Evolutionary conservation across 176 grass and related monocot species (phyloP), one percentile per base, ranked within the genome.

Genomic region (Carex littledalei): DNA sequence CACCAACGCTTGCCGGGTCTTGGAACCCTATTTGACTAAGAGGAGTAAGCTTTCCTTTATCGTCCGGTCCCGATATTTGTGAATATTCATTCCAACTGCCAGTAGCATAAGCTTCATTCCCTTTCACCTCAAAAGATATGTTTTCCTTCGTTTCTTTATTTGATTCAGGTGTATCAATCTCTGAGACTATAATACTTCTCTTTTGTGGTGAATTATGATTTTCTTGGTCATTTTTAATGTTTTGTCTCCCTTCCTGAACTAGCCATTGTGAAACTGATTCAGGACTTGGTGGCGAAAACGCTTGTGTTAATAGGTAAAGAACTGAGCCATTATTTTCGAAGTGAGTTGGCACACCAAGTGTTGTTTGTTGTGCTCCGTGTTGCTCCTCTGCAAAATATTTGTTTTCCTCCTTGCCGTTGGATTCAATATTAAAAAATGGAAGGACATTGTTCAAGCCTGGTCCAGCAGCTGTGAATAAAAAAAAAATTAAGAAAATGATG

Each of bases 261-360:
- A 98, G 87, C 95, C 92, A 94, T 52, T 91, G 72, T 43, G 55
- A 67, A 76, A 98, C 91, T 83, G 91, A 72, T 68, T 89, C 85
- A 45, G 82, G 81, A 81, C 90, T 91, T 89, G 95, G 95, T 26
- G 95, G 92, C 49, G 80, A 93, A 80, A 84, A 85, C 84, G 86
- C 92, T 85, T 82, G 88, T 7, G 91, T 98, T 67, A 98, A 83
- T 80, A 94, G 84, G 81, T 94, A 94, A 53, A 98, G 39, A 21
- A 88, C 63, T 6, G 89, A 94, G 84, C 95, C 95, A 80, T 94
- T 93, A 90, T 98, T 98, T 83, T 91, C 82, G 57, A 98, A 98
- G 87, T 98, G 89, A 88, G 88, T 94, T 89, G 92, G 92, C 61
- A 93, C 74, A 87, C 94, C 94, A 72, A 94, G 86, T 66, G 67